Conservation (phyloP, 2,329 filamentous ascomycete species). For the Plenodomus lindquistii region DNA sequence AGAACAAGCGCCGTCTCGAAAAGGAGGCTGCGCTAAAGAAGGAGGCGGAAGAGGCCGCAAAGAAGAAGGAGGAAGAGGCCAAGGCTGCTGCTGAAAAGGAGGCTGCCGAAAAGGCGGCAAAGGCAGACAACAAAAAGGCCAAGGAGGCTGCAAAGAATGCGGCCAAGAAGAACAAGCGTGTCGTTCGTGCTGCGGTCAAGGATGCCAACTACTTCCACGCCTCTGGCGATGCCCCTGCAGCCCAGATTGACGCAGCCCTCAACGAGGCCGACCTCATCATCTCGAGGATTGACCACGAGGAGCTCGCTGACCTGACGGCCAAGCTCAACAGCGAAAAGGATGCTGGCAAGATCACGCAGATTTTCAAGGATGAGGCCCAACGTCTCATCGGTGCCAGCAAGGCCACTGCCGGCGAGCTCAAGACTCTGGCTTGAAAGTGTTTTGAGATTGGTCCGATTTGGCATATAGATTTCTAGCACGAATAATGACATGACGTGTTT, state of each 20-base stretch:
- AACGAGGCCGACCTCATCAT: constrained; percentile 86
- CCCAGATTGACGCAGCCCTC: constrained; percentile 80
- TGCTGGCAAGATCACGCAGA: constrained; percentile 79
- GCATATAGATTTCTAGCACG: not conserved
- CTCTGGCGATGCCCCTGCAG: constrained; percentile 68
- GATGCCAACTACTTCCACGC: constrained; percentile 94
- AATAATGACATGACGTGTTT: not conserved
- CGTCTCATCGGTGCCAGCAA: constrained; percentile 80
- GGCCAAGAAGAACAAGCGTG: constrained; percentile 99
- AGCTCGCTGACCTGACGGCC: constrained; percentile 79
- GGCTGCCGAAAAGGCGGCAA: constrained; percentile 80
- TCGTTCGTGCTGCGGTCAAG: constrained; percentile 91
- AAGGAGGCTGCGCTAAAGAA: constrained; percentile 91
- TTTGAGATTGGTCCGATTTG: constrained; percentile 1
- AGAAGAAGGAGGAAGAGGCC: constrained; percentile 82
- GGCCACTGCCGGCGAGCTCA: constrained; percentile 80
- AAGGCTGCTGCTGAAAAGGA: constrained; percentile 81
- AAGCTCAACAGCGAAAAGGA: constrained; percentile 81
- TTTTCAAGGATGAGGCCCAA: constrained; percentile 78
- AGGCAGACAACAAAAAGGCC: constrained; percentile 86
- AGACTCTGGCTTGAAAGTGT: constrained; percentile 55
- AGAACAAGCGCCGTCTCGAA: constrained; percentile 93
- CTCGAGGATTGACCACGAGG: constrained; percentile 85
- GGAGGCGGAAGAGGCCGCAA: constrained; percentile 80
- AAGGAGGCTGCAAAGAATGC: constrained; percentile 99